Base-by-base conservation (phyloP, 1,284 basidiomycete species). In the Moniliella sp. region DNA sequence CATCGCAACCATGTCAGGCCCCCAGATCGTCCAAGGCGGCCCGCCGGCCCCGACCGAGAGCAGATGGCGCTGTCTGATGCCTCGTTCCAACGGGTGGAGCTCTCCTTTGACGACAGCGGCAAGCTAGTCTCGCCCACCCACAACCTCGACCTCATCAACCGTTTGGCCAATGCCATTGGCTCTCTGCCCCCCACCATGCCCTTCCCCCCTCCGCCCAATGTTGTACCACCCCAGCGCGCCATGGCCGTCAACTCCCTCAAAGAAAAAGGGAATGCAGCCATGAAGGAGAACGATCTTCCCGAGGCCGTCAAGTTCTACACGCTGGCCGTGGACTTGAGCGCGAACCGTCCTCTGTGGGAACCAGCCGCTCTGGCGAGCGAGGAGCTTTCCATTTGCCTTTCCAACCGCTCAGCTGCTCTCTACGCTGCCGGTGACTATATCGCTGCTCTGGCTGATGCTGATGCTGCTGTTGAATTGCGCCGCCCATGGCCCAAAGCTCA, bases 401-500 rank as follows among this genome's bases (percentile, higher is more conserved):
- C 81, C 39, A 97, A 97, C 62, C 72, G 88, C 31, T 80, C 78
- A 4, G 82, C 84, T 0, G 77, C 84, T 1, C 78, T 76, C 61
- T 71, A 72, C 31, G 77, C 78, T 39, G 66, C 71, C 1, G 73
- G 73, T 4, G 79, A 86, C 43, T 74, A 69, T 60, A 68, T 83
- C 34, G 73, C 74, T 29, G 81, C 86, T 1, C 65, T 93, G 4
- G 75, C 76, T 14, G 88, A 97, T 54, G 84, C 86, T 1, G 83
- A 94, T 40, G 74, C 75, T 1, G 83, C 93, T 45, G 76, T 88
- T 27, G 64, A 72, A 43, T 64, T 93, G 34, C 78, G 81, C 58
- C 68, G 75, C 36, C 74, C 74, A 16, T 97, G 88, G 88, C 73
- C 76, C 48, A 94, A 94, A 61, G 88, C 84, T 0, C 82, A 94